Evolutionary conservation across 345 rosid genomes (phyloP), one percentile per base, ranked within the genome.

Genomic region (Odontarrhena argentea): DNA sequence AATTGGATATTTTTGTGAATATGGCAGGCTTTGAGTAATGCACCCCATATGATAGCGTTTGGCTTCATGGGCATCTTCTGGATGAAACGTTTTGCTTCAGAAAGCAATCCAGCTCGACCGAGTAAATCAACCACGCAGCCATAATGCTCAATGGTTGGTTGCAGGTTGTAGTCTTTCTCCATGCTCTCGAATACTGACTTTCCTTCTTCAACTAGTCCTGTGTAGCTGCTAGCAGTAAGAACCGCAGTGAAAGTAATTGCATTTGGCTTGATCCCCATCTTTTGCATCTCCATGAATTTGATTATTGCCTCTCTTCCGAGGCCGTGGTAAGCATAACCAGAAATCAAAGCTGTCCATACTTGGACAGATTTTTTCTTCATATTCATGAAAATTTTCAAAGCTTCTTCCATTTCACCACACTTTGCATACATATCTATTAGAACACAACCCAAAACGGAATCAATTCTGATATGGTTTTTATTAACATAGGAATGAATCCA

Each of bases 121-220:
- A 91, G 83, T 37, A 87, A 83, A 82, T 87, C 89, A 65, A 86
- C 92, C 84, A 91, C 68, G 76, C 95, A 84, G 6, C 97, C 95
- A 32, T 82, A 91, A 62, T 91, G 97, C 76, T 91, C 91, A n/a
- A 86, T 51, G 1, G 77, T 69, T 7, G 97, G 95, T 14, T 64
- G 79, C 75, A 84, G 51, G 55, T 63, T 59, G 63, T 84, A 59
- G 25, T 76, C 77, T 25, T 77, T 79, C 22, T 52, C 78, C 63
- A 84, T 86, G 75, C 79, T 77, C 63, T 77, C 34, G 66, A 86
- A 87, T 50, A 83, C 11, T 5, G 63, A 37, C 48, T 80, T 84
- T 2, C 92, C 97, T 65, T 86, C 82, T 7, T 74, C 79, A 8
- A 86, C 80, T 8, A 87, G 64, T 22, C 95, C 87, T 30, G 84